Base-by-base conservation (phyloP, 2,329 filamentous ascomycete genomes). In the Penicillium capsulatum region DNA sequence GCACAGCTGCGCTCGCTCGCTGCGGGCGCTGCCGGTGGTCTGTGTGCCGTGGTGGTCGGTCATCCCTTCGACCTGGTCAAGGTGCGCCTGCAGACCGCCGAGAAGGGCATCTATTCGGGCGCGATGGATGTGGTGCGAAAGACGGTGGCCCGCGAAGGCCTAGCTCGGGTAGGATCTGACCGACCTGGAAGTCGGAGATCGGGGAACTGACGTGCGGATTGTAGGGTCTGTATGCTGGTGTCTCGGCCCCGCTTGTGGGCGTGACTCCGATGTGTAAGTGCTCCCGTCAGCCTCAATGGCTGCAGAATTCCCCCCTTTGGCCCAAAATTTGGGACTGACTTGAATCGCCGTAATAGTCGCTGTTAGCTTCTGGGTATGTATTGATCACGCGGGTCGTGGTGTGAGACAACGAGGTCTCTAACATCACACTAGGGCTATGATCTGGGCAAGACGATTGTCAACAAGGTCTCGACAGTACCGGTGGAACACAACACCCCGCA, bases 11-110 rank as follows among this genome's bases (percentile, higher is more conserved):
- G 91, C 44, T 92, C 91, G 29, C 78, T 98, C 36, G 83, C 77
- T 7, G 91, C 91, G 6, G 92, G 92, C 56, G 92, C 89, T 47
- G 94, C 94, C 44, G 92, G 92, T 54, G 92, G 92, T 56, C 68
- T 98, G 33, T 97, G 87, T 71, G 91, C 92, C 41, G 92, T 98
- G 39, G 65, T 98, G 29, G 90, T 97, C 44, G 86, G 92, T 41
- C 92, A 98, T 67, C 92, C 92, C 7, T 98, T 98, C 64, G 92
- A 98, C 65, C 76, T 98, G 55, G 91, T 97, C 66, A 98, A 98
- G 72, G 92, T 98, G 51, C 86, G 92, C 43, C 73, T 98, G 65
- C 92, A 98, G 74, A 98, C 92, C 2, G 89, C 92, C 24, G 90
- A 97, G 69, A 84, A 82, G 67, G 92, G 92, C 34, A 86, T 95